A percentile compares a stretch with the other conserved stretches of the same genome.
Conservation (phyloP, 768 basidiomycete genomes). For the Lactarius deliciosus region DNA sequence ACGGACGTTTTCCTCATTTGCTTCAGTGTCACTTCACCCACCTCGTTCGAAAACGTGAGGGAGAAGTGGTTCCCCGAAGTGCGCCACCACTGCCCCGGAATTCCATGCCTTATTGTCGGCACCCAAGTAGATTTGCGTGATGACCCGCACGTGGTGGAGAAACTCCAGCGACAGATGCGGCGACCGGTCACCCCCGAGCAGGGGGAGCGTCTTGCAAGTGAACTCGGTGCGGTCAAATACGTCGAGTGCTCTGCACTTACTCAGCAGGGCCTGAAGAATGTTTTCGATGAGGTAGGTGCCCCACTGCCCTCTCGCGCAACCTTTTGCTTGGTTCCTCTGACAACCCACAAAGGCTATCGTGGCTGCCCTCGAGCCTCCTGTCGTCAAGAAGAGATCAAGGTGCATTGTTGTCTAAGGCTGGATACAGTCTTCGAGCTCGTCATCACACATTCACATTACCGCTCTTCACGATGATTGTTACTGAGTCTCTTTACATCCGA, state of each 20-base stretch:
- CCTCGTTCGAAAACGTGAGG: constrained; percentile 99
- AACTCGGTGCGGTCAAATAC: constrained; percentile 97
- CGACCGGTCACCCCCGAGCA: constrained; percentile 83
- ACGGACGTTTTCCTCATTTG: constrained; percentile 99
- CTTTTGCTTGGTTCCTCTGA: background rate
- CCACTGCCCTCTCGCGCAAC: too few relatives aligned
- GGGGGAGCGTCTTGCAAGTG: constrained; percentile 91
- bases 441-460: constrained; percentile 26
- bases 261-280: constrained; percentile 99
- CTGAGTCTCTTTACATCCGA: constrained; percentile 25
- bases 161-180: constrained; percentile 95
- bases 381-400: constrained; percentile 72
- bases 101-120: constrained; percentile 98
- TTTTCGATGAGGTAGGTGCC: constrained; percentile 92
- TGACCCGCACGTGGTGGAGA: constrained; percentile 90
- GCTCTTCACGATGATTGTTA: constrained; percentile 22
- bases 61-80: constrained; percentile 99
- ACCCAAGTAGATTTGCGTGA: constrained; percentile 98
- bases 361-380: constrained; percentile 95
- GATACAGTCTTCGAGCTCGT: constrained; percentile 31
- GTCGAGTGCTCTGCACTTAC: constrained; percentile 99
- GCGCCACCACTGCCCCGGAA: constrained; percentile 98
- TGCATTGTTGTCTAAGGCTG: constrained; percentile 80
- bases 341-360: constrained; percentile 77
- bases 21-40: constrained; percentile 97